Evolutionary conservation across 805 yeast genomes (phyloP).

Genomic region (Candida tibetensis): DNA sequence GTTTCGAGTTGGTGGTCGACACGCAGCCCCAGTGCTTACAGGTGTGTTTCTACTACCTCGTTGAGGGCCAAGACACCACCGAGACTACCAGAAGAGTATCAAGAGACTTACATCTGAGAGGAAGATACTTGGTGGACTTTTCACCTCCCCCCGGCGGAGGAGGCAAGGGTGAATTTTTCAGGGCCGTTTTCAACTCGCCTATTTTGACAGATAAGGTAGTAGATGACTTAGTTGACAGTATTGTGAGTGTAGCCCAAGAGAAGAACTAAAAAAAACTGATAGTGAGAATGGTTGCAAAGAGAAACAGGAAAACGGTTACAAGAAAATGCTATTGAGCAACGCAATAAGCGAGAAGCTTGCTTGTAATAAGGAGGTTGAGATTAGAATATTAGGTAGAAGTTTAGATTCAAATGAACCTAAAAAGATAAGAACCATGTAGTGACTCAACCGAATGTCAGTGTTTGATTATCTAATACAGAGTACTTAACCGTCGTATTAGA

Average conservation of each 20-base stretch:
- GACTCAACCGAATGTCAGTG: no score
- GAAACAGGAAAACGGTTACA: no score
- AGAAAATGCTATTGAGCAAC: neutral
- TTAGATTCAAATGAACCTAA: no score
- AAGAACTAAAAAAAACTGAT: no score
- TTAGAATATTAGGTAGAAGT: no score
- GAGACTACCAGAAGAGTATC: conserved; percentile 61
- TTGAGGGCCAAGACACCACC: conserved; percentile 39
- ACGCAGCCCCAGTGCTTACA: conserved; percentile 69
- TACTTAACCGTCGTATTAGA: no score
- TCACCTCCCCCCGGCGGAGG: conserved; percentile 61
- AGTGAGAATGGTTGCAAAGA: no score
- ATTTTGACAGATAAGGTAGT: conserved; percentile 33
- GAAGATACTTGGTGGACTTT: conserved; percentile 73
- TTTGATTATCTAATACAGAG: no score
- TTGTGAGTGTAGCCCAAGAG: conserved; percentile 12
- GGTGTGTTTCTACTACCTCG: conserved; percentile 75
- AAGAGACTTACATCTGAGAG: conserved; percentile 52
- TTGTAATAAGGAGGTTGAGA: no score
- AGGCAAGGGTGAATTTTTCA: conserved; percentile 70
- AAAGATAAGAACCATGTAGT: no score
- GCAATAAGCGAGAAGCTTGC: no score
- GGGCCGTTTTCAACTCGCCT: conserved; percentile 82
- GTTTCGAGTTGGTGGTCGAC: conserved; percentile 50
- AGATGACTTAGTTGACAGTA: conserved; percentile 35